Conservation (phyloP, 129 eudicot genomes). For the Daucus carota region DNA sequence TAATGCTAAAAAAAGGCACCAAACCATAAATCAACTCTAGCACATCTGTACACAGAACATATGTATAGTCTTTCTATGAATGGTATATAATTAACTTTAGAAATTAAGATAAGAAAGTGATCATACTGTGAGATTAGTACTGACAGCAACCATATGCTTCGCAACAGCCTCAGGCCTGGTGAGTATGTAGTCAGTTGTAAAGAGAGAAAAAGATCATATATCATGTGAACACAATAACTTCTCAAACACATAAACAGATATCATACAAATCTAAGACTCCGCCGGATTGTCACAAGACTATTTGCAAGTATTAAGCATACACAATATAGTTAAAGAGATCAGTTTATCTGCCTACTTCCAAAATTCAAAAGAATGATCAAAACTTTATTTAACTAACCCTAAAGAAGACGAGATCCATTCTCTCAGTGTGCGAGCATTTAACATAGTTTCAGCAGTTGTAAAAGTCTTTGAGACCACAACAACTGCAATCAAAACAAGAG, state of each 20-base stretch:
- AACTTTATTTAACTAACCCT: conserved; percentile 47
- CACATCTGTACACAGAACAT: background rate
- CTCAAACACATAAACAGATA: background rate
- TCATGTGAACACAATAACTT: background rate
- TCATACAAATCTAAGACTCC: background rate
- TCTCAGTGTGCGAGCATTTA: conserved; percentile 89
- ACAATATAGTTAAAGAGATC: background rate
- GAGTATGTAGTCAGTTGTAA: conserved; percentile 8
- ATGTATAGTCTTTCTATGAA: background rate
- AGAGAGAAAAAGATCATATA: background rate
- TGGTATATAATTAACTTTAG: background rate
- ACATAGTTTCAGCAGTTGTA: conserved; percentile 97
- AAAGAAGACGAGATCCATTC: conserved; percentile 96
- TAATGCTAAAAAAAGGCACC: background rate
- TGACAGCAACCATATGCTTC: conserved; percentile 99
- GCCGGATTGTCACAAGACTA: background rate
- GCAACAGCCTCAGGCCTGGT: conserved; percentile 87
- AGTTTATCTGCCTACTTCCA: background rate
- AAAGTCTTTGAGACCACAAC: conserved; percentile 98
- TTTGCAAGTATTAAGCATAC: background rate
- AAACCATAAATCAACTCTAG: background rate
- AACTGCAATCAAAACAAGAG: conserved; percentile 41
- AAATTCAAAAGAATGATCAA: background rate
- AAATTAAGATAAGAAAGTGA: conserved; percentile 4
- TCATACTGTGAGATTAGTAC: conserved; percentile 82